Evolutionary conservation across 495 filamentous ascomycete species (phyloP), one percentile per base, ranked within the genome.

Genomic region (Stereocaulon alpinum): DNA sequence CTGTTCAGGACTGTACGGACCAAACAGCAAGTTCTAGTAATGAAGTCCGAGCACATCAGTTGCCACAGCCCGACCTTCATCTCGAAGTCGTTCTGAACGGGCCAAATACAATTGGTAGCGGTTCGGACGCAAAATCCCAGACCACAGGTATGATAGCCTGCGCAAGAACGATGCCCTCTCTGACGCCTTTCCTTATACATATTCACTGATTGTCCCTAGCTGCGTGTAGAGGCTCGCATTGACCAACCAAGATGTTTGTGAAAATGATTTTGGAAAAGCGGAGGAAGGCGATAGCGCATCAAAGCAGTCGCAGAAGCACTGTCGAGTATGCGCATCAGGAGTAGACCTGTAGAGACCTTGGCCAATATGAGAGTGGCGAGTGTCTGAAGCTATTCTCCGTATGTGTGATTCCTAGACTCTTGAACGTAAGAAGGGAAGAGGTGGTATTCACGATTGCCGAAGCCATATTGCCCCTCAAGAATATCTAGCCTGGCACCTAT

Each of bases 311-410:
- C 1, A 53, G 53, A 6, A 64, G 45, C n/a, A 40, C 44, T 60
- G 43, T 58, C 41, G 34, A 59, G 58, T 14, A 66, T 37, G 12
- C 64, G 64, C 45, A 66, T 58, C 14, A 66, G 43, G 47, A 66
- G 64, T 20, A 66, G 64, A 42, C 64, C 64, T 27, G 64, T 66
- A 20, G 64, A 64, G 14, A 64, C 52, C 34, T 64, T 66, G 20
- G 64, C 64, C 64, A 62, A 66, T 62, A 66, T 64, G 22, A 66
- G 59, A 6, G 62, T 66, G 15, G 59, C 62, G 41, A 66, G 64
- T 10, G 64, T 66, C 42, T 66, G 62, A 24, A 66, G 55, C 64
- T 62, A 66, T 60, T 66, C 64, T 18, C 64, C 64, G 10, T 58
- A 66, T 11, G 64, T 66, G 42, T 62, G 64, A 40, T 66, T 66